Evolutionary conservation across 2,329 filamentous ascomycete species (phyloP), one percentile per base, ranked within the genome.

Genomic region (Trichoderma hamatum): DNA sequence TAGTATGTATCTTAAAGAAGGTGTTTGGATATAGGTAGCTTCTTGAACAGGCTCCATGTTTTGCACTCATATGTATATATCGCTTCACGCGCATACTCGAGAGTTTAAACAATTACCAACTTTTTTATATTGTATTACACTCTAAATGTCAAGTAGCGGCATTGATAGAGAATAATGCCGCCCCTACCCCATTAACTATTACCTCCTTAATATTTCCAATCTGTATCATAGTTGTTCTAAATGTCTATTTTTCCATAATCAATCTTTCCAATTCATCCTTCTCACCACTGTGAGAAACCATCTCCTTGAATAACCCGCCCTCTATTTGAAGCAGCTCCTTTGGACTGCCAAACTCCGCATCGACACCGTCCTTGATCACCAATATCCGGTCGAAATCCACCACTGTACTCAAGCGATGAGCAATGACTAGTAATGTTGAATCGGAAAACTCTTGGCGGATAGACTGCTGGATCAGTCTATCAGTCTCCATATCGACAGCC

Each of bases 401-500:
- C 75, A 92, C 90, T 0, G 90, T 92, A 74, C 86, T 89, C 49
- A 92, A 79, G 0, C 90, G 84, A 76, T 92, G 90, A 3, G 90
- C 90, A 72, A 92, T 91, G 6, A 90, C 88, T 13, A 92, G 75
- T n/a, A 92, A 78, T 1, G 89, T 91, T 3, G 83, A 84, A 63
- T 85, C 86, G 2, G 82, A 84, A 70, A 91, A 91, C 73, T 90
- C 88, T 72, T 88, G 85, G n/a, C 88, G 82, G 71, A 92, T 91
- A 55, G 82, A 86, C 3, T 85, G 82, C 78, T 92, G 89, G 73
- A 92, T 92, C n/a, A 90, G 81, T 2, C 82, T 80, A 76, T 92
- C 90, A 0, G 90, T 92, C 61, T 83, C 82, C 85, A 90, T 90
- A 75, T 92, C 90, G 0, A 92, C 89, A 0, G 90, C 89, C 5